These are phyloP conservation scores for Zopfochytrium polystomum DNA, from an alignment of 371 early-diverging fungal genomes.

Conservation along the genomic window DNA sequence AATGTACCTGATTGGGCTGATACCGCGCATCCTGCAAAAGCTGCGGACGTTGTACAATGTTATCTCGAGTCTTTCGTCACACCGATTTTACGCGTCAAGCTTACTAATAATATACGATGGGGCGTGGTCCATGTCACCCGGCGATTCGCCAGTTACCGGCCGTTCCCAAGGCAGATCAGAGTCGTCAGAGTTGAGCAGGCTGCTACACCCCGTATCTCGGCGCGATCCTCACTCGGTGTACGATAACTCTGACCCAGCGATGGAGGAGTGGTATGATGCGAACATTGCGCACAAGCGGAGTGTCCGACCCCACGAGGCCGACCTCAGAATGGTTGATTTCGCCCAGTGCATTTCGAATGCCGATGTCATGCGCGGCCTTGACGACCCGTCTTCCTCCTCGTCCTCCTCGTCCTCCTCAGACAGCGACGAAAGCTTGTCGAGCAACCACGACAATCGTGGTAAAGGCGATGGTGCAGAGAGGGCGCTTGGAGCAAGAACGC, in stretches of 20 bases:
- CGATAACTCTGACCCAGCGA: too few relatives aligned
- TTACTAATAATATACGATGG: constrained; percentile 84
- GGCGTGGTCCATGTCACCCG: constrained; percentile 32
- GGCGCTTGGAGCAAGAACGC: too few relatives aligned
- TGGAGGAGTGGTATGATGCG: constrained; percentile 13
- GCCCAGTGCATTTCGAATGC: constrained; percentile 69
- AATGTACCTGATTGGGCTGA: constrained; percentile 65
- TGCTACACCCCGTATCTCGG: too few relatives aligned
- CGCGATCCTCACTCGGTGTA: too few relatives aligned
- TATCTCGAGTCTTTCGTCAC: constrained; percentile 67
- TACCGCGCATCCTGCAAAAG: constrained; percentile 71
- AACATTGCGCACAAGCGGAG: constrained; percentile 19
- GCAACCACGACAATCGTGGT: too few relatives aligned
- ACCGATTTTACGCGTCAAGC: constrained; percentile 86
- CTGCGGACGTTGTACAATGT: constrained; percentile 65
- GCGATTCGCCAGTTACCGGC: neutral
- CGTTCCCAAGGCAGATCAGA: too few relatives aligned
- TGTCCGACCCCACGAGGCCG: constrained; percentile 28
- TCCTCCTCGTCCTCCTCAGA: too few relatives aligned
- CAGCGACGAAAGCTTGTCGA: too few relatives aligned
- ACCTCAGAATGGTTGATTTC: constrained; percentile 89
- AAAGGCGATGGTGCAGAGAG: too few relatives aligned
- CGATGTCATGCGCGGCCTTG: constrained; percentile 22
- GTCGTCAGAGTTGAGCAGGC: too few relatives aligned
- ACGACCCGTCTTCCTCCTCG: constrained; percentile 15